A percentile compares a stretch with the other conserved stretches of the same genome.
phyloP scores from a whole-genome alignment of 495 filamentous ascomycete species.

The Annulohypoxylon stygium region DNA sequence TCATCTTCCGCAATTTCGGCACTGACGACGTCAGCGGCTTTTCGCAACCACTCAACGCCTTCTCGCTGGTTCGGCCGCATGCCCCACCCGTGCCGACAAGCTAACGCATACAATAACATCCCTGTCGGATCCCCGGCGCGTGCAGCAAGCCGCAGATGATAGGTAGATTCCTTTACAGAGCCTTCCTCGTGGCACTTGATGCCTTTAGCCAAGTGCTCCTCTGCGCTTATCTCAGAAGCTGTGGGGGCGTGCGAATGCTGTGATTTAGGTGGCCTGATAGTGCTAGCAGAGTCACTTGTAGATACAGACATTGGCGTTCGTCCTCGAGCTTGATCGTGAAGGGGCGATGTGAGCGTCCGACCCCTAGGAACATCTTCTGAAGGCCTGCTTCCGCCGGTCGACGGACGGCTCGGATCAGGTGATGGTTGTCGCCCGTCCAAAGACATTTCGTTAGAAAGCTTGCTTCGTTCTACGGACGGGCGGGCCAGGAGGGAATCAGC shows the following conservation, averaged over 20 bases:
- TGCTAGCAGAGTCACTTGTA: conserved; percentile 75
- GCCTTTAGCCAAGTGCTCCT: conserved; percentile 89
- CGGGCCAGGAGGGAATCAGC: conserved; percentile 56
- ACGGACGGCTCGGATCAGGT: conserved; percentile 62
- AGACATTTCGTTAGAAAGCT: conserved; percentile 59
- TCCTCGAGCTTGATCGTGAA: conserved; percentile 52
- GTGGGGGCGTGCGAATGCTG: conserved; percentile 61
- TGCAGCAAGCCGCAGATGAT: conserved; percentile 92
- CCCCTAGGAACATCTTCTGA: conserved; percentile 59
- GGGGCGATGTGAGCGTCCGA: conserved; percentile 53
- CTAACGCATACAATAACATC: conserved; percentile 95
- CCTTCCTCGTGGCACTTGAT: conserved; percentile 90
- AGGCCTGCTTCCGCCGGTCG: conserved; percentile 56
- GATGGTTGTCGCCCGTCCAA: conserved; percentile 52
- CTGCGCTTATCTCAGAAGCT: conserved; percentile 73
- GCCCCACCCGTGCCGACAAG: conserved; percentile 98
- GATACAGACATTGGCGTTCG: conserved; percentile 65
- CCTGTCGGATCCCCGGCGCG: conserved; percentile 86
- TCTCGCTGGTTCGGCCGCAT: conserved; percentile 92
- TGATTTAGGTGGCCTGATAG: conserved; percentile 70
- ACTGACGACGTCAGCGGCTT: conserved; percentile 86
- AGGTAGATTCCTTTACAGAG: conserved; percentile 89
- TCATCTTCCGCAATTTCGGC: conserved; percentile 87
- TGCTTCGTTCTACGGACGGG: conserved; percentile 60
- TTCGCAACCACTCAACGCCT: conserved; percentile 89